A percentile compares a stretch with the other conserved stretches of the same genome.
These are phyloP conservation scores for Zopfochytrium polystomum DNA, from an alignment of 371 early-diverging fungal genomes.

Conservation along the genomic window DNA sequence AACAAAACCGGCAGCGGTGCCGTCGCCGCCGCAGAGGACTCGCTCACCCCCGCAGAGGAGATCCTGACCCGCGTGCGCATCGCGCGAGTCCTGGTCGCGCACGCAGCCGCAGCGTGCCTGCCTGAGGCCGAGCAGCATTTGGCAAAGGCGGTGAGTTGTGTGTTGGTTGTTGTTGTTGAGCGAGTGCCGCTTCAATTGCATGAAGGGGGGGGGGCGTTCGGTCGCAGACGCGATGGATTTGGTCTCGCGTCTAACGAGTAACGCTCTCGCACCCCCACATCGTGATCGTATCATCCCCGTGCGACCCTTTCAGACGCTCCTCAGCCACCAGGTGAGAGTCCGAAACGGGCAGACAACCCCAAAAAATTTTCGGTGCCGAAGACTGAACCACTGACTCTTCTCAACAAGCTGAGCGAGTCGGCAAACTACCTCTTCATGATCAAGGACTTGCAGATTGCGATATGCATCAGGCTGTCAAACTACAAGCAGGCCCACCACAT, in stretches of 20 bases:
- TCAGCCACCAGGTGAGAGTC: no score
- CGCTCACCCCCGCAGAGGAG: neutral
- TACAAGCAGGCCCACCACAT: conserved; percentile 1
- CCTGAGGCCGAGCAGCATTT: neutral
- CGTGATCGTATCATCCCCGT: no score
- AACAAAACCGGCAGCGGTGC: neutral
- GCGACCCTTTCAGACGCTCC: no score
- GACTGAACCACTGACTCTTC: neutral
- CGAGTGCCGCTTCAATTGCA: neutral
- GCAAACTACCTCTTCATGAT: neutral
- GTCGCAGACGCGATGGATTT: no score
- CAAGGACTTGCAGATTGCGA: neutral
- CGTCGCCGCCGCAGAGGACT: neutral
- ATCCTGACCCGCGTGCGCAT: neutral
- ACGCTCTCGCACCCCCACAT: no score
- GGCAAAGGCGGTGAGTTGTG: neutral
- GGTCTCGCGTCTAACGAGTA: no score
- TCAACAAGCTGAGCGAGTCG: neutral
- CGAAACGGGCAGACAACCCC: no score
- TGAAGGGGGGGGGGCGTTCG: no score
- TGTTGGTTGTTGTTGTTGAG: neutral
- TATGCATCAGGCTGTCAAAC: neutral
- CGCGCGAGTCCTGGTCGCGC: neutral
- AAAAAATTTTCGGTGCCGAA: neutral
- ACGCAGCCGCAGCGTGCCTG: neutral